Percentiles rank a stretch among this genome's conserved stretches.
Evolutionary conservation across 345 rosid species (phyloP).

Genomic region (Hibiscus syriacus): DNA sequence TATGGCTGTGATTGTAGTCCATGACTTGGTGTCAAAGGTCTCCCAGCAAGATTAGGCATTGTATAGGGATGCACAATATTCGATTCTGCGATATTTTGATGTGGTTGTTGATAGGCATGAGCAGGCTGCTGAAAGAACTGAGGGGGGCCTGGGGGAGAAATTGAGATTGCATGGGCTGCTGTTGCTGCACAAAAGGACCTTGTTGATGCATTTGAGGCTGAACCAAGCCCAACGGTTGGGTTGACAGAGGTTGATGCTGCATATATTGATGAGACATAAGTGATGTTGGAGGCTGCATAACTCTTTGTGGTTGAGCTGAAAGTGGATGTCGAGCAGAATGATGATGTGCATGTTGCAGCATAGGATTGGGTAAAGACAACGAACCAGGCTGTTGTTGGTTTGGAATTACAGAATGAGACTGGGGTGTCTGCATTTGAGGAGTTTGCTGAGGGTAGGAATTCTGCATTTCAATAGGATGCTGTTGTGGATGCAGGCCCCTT

Average conservation of each 20-base stretch:
- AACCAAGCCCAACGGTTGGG: conserved; percentile 28
- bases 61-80: conserved; percentile 25
- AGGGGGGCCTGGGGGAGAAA: conserved; percentile 33
- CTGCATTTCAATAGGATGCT: conserved; percentile 33
- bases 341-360: conserved; percentile 30
- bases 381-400: conserved; percentile 38
- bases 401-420: conserved; percentile 27
- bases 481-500: conserved; percentile 33
- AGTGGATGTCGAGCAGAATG: conserved; percentile 34
- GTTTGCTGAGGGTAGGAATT: conserved; percentile 33
- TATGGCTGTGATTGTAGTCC: conserved; percentile 29
- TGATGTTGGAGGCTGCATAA: conserved; percentile 35
- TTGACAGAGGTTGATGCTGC: conserved; percentile 40
- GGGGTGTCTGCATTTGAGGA: conserved; percentile 36
- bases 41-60: conserved; percentile 27
- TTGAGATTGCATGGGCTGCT: conserved; percentile 33
- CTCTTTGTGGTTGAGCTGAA: conserved; percentile 31
- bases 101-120: conserved; percentile 30
- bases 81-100: conserved; percentile 27
- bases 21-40: conserved; percentile 25
- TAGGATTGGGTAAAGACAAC: conserved; percentile 27
- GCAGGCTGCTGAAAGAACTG: conserved; percentile 25
- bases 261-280: conserved; percentile 36
- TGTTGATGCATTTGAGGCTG: conserved; percentile 38
- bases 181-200: conserved; percentile 33